Evolutionary conservation across 768 basidiomycete genomes (phyloP).

Genomic region (Boletus pseudo-olivaceus): DNA sequence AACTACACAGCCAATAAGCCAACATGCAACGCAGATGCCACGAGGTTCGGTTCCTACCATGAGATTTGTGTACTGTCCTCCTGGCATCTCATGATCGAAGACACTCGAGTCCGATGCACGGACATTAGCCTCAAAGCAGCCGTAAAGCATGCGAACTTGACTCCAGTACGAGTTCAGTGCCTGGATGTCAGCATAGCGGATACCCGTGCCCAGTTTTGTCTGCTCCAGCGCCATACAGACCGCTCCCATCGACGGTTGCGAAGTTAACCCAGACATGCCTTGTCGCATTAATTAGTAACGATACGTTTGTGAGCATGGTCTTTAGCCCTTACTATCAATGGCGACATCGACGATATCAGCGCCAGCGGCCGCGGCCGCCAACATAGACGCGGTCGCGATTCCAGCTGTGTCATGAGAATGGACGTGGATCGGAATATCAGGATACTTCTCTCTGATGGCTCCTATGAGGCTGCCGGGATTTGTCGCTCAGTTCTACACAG

Average conservation of each 20-base stretch:
- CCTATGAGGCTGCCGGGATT: constrained; percentile 68
- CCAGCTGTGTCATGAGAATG: constrained; percentile 99
- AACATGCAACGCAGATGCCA: constrained; percentile 14
- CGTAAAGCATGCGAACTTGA: constrained; percentile 91
- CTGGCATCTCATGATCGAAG: constrained; percentile 99
- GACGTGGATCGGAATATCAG: constrained; percentile 97
- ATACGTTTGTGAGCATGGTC: not conserved
- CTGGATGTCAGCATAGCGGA: constrained; percentile 95
- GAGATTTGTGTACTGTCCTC: constrained; percentile 91
- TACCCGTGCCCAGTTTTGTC: constrained; percentile 89
- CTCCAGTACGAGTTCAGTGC: constrained; percentile 98
- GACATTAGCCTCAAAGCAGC: constrained; percentile 98
- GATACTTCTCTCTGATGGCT: constrained; percentile 92
- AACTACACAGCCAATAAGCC: constrained; percentile 52
- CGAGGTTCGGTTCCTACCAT: constrained; percentile 56
- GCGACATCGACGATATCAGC: constrained; percentile 98
- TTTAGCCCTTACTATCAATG: constrained; percentile 77
- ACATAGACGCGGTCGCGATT: constrained; percentile 96
- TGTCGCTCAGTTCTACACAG: constrained; percentile 2
- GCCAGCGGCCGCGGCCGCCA: constrained; percentile 93
- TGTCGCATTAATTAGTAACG: constrained; percentile 15
- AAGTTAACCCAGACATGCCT: constrained; percentile 99
- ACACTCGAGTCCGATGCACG: constrained; percentile 96
- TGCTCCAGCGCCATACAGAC: constrained; percentile 94
- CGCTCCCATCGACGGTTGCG: constrained; percentile 99